phyloP scores from a whole-genome alignment of 805 yeast species.

The Ogataea trehalophila region DNA sequence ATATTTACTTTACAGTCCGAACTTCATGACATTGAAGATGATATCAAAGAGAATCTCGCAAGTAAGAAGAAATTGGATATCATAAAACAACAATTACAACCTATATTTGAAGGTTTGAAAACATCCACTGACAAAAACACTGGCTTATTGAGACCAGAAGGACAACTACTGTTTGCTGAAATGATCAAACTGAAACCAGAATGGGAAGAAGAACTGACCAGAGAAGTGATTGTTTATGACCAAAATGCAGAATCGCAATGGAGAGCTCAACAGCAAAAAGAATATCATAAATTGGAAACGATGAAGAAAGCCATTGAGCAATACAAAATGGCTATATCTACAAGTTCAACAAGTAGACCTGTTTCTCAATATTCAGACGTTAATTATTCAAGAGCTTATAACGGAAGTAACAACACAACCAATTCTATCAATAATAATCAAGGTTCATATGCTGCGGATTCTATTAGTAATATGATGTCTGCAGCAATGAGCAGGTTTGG shows the following conservation, averaged over 20 bases:
- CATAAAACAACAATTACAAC: slow-evolving; percentile 17
- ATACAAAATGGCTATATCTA: slow-evolving; percentile 1
- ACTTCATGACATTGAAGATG: slow-evolving; percentile 29
- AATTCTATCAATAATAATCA: slow-evolving; percentile 13
- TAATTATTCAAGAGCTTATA: slow-evolving; percentile 16
- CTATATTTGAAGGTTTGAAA: slow-evolving; percentile 21
- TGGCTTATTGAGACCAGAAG: slow-evolving; percentile 27
- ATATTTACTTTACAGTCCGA: slow-evolving; percentile 24
- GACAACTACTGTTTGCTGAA: slow-evolving; percentile 18
- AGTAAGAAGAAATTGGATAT: slow-evolving; percentile 24
- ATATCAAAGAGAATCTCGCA: slow-evolving; percentile 25
- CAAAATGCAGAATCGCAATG: slow-evolving; percentile 33
- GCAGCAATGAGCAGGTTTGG: slow-evolving; percentile 20
- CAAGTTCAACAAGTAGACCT: slow-evolving; percentile 8
- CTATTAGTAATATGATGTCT: slow-evolving; percentile 17
- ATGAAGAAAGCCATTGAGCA: slow-evolving; percentile 22
- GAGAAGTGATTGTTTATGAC: slow-evolving; percentile 29
- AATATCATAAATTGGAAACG: slow-evolving; percentile 27
- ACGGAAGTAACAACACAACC: neutral
- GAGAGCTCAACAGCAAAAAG: slow-evolving; percentile 36
- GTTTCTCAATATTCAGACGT: slow-evolving; percentile 18
- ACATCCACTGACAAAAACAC: slow-evolving; percentile 23
- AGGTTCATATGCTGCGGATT: slow-evolving; percentile 6
- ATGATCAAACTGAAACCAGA: slow-evolving; percentile 24
- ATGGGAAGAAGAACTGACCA: slow-evolving; percentile 27